Conservation (phyloP, 2,329 filamentous ascomycete genomes). For the Penicillium oxalicum region DNA sequence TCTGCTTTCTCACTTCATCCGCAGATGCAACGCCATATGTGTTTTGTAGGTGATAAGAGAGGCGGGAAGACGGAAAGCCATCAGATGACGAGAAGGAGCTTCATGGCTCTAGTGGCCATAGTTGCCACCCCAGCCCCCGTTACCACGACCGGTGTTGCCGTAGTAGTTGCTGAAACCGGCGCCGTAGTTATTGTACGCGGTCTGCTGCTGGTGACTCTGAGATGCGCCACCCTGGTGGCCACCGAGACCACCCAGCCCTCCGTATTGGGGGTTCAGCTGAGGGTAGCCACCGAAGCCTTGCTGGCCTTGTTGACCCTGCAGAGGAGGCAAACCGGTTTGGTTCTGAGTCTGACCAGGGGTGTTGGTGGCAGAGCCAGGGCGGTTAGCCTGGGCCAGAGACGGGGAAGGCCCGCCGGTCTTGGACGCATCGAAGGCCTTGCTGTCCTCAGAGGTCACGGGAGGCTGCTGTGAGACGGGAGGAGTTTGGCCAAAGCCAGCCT, state of each 20-base stretch:
- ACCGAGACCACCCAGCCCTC: slow-evolving; percentile 40
- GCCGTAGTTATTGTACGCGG: slow-evolving; percentile 40
- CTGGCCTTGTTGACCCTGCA: slow-evolving; percentile 49
- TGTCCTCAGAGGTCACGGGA: slow-evolving; percentile 45
- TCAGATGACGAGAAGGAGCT: slow-evolving; percentile 14
- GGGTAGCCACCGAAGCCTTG: slow-evolving; percentile 54
- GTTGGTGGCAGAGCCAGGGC: slow-evolving; percentile 59
- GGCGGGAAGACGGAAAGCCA: slow-evolving; percentile 17
- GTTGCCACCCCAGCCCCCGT: slow-evolving; percentile 44
- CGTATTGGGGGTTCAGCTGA: slow-evolving; percentile 50
- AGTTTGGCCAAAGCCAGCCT: slow-evolving; percentile 52
- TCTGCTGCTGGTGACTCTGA: slow-evolving; percentile 33
- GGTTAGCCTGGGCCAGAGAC: slow-evolving; percentile 56
- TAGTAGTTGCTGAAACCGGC: slow-evolving; percentile 42
- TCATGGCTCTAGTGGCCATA: slow-evolving; percentile 39
- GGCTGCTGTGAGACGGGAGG: slow-evolving; percentile 49
- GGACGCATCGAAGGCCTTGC: slow-evolving; percentile 54
- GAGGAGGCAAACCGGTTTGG: slow-evolving; percentile 49
- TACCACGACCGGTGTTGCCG: slow-evolving; percentile 39
- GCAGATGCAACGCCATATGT: slow-evolving; percentile 27
- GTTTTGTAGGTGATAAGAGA: slow-evolving; percentile 18
- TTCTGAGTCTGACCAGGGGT: slow-evolving; percentile 47
- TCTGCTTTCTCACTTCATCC: slow-evolving; percentile 18
- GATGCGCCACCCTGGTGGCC: slow-evolving; percentile 38
- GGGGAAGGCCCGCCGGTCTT: slow-evolving; percentile 56